These are phyloP conservation scores for Echinochloa phyllopogon DNA, from an alignment of 176 grass and related monocot genomes.

Conservation along the genomic window DNA sequence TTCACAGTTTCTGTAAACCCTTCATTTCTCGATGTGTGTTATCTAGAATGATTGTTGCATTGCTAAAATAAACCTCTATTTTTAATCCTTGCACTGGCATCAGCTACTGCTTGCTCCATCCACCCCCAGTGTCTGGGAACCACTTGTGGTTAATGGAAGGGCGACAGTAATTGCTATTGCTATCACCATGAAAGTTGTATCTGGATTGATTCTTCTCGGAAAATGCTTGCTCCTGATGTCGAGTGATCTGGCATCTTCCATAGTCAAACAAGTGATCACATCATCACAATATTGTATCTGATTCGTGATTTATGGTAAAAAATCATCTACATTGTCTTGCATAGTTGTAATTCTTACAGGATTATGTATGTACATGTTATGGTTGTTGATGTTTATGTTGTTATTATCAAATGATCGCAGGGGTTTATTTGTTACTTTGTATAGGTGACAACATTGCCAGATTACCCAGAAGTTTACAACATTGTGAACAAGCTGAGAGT, in stretches of 20 bases:
- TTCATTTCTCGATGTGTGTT: not conserved
- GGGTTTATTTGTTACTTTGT: not conserved
- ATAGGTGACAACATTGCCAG: slow-evolving; percentile 80
- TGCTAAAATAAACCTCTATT: not conserved
- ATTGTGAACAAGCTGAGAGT: slow-evolving; percentile 80
- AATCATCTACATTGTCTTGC: not conserved
- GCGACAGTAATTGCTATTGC: not conserved
- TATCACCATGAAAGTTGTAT: not conserved
- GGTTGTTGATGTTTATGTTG: not conserved
- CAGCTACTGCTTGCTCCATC: too few species aligned
- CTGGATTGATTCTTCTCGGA: not conserved
- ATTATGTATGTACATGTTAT: not conserved
- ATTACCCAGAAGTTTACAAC: slow-evolving; percentile 72
- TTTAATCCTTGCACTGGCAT: not conserved
- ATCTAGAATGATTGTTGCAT: not conserved
- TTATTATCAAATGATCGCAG: slow-evolving; percentile 24
- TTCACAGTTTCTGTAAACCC: not conserved
- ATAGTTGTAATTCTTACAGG: not conserved
- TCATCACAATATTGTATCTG: not conserved
- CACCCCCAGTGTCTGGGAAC: not conserved
- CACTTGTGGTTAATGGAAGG: not conserved
- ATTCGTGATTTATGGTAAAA: not conserved
- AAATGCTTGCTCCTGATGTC: not conserved
- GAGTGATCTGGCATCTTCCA: not conserved
- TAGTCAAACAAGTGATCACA: not conserved